Percentiles rank a stretch among this genome's conserved stretches.
These are phyloP conservation scores for Solanum pennellii DNA, from an alignment of 257 asterid species.

Conservation along the genomic window DNA sequence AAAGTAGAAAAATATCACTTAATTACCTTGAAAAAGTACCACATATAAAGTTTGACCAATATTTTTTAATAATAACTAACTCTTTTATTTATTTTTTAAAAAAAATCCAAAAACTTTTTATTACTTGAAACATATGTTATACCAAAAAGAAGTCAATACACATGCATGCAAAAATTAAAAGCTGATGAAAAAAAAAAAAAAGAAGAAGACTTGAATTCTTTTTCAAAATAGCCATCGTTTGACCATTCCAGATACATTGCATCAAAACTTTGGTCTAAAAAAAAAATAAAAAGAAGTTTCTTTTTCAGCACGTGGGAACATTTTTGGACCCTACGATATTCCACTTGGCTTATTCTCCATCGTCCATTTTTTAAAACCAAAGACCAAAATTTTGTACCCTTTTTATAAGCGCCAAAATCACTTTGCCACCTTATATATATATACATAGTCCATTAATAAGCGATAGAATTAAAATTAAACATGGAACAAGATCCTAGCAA, in stretches of 20 bases:
- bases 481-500: slow-evolving; percentile 2
- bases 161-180: not conserved
- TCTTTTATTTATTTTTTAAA: not conserved
- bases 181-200: not conserved
- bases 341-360: slow-evolving; percentile 13
- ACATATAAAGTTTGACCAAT: not conserved
- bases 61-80: not conserved
- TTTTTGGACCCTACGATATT: slow-evolving; percentile 7
- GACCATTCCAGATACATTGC: slow-evolving; percentile 3
- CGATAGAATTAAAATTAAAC: not conserved
- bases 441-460: not conserved
- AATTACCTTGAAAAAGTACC: not conserved
- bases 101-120: not conserved
- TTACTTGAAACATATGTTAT: not conserved
- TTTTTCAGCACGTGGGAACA: slow-evolving; percentile 23
- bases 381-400: not conserved
- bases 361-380: slow-evolving; percentile 4
- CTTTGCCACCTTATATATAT: not conserved
- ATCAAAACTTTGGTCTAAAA: slow-evolving; percentile 15
- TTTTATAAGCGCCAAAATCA: slow-evolving; percentile 37
- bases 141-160: not conserved
- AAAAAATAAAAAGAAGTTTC: slow-evolving; percentile 17
- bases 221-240: not conserved
- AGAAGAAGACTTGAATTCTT: not conserved
- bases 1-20: not conserved